Base-by-base conservation (phyloP, 305 asterid species). In the Plantago lanceolata region DNA sequence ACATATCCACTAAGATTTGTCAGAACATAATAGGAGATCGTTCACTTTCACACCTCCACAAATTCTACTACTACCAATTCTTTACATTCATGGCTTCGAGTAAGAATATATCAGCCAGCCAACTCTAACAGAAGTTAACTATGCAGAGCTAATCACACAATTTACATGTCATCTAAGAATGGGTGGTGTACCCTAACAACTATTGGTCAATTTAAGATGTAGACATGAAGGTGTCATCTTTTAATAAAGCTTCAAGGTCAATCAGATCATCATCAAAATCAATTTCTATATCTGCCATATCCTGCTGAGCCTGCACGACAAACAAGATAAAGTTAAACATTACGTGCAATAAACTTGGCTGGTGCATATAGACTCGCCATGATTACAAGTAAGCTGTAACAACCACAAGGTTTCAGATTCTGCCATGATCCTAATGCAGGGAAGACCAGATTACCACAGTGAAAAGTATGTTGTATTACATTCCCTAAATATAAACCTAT, bases 231-330 rank as follows among this genome's bases (percentile, higher is more conserved):
- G 80, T 75, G 35, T 88, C 96, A 47, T 88, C 96, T 7, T 75
- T 86, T 77, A 88, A 74, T 66, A 91, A 68, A 51, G 86, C 83
- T 68, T 79, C 88, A 57, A 91, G 79, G 70, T 85, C 88, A 13
- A 86, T 75, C 53, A 91, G 63, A 65, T 91, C 97, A 29, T 84
- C 87, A 33, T 80, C 87, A 58, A 84, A 78, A 73, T 83, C 87
- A 43, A 66, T 74, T 35, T 73, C 88, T 9, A 78, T 73, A 78
- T 69, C 75, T 50, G 72, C 68, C 75, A 67, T 72, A 57, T 86
- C 89, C 20, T 75, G 73, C 33, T 48, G 70, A 44, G 85, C 85
- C 98, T 91, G 94, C 79, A 75, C 43, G 50, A 77, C 47, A 74
- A 72, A 31, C 44, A 19, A 64, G 19, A 50, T 63, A 33, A 48